Conservation (phyloP, 2,329 filamentous ascomycete genomes). For the Colletotrichum lindemuthianum region DNA sequence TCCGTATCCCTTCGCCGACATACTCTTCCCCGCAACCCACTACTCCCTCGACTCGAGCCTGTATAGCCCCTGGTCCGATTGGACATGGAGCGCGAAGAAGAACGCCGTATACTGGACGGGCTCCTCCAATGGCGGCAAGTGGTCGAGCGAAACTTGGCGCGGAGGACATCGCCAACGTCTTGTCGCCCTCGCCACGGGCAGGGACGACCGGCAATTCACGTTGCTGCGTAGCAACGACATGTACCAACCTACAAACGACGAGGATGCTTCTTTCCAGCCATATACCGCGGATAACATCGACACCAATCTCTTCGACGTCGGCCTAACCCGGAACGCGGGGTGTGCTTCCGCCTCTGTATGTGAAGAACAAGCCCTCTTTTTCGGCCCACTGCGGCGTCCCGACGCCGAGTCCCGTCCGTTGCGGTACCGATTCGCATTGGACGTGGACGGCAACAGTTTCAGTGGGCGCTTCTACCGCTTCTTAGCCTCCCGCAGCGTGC, state of each 20-base stretch:
- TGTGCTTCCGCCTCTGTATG: conserved; percentile 42
- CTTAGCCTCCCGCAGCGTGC: conserved; percentile 56
- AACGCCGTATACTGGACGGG: conserved; percentile 67
- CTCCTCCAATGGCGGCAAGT: conserved; percentile 60
- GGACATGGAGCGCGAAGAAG: conserved; percentile 58
- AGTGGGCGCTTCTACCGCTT: conserved; percentile 64
- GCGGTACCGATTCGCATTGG: conserved; percentile 55
- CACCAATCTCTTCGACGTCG: conserved; percentile 52
- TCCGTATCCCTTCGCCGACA: conserved; percentile 59
- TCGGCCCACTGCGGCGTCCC: conserved; percentile 42
- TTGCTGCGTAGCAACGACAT: too few species aligned
- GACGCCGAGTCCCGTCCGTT: conserved; percentile 44
- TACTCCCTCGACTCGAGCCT: conserved; percentile 51
- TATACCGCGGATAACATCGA: conserved; percentile 43
- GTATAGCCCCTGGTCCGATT: conserved; percentile 52
- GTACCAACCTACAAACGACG: too few species aligned
- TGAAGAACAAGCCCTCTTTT: conserved; percentile 43
- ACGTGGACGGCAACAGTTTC: conserved; percentile 66
- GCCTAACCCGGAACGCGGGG: conserved; percentile 57
- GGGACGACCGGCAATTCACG: background rate
- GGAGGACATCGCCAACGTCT: conserved; percentile 58
- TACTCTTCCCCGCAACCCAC: conserved; percentile 60
- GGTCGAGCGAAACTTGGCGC: conserved; percentile 49
- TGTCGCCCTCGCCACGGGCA: conserved; percentile 49
- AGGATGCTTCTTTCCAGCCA: conserved; percentile 47